A percentile compares a stretch with the other conserved stretches of the same genome.
These are phyloP conservation scores for Amanita polypyramis DNA, from an alignment of 768 basidiomycete genomes.

Conservation along the genomic window DNA sequence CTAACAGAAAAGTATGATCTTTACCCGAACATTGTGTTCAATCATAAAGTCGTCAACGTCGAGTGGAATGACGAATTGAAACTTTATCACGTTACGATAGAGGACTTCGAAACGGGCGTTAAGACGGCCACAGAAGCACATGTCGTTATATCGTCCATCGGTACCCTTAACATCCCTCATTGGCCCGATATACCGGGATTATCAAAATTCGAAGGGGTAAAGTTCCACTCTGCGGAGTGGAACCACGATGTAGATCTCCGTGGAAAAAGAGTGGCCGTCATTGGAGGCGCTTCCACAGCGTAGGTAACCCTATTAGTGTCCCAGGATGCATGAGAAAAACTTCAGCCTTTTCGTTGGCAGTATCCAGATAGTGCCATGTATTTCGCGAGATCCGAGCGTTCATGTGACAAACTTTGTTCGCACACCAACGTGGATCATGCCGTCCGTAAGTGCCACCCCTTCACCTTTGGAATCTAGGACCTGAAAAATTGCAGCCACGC, in stretches of 20 bases:
- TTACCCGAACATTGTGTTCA: conserved; percentile 28
- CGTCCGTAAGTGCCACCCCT: conserved; percentile 1
- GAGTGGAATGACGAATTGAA: conserved; percentile 31
- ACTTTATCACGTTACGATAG: conserved; percentile 25
- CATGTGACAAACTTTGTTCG: conserved; percentile 11
- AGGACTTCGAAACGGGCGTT: conserved; percentile 23
- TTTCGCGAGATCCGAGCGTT: conserved; percentile 7
- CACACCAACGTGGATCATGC: conserved; percentile 11
- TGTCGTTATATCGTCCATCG: conserved; percentile 40
- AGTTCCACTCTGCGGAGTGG: conserved; percentile 50
- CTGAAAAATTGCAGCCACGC: background rate
- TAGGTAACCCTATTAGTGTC: conserved; percentile 1
- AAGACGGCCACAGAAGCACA: conserved; percentile 24
- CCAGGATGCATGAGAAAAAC: background rate
- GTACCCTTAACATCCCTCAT: conserved; percentile 35
- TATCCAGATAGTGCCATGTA: conserved; percentile 10
- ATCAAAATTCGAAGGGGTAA: conserved; percentile 32
- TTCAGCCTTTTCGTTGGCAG: conserved; percentile 3
- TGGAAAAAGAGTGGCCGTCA: conserved; percentile 41
- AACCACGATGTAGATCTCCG: conserved; percentile 25
- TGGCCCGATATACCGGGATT: conserved; percentile 24
- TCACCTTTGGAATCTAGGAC: background rate
- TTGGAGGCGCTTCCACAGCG: conserved; percentile 39
- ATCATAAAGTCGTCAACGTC: conserved; percentile 31
- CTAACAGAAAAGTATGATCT: conserved; percentile 32